Conservation (phyloP, 2,329 filamentous ascomycete genomes). For the Sporothrix pallida region DNA sequence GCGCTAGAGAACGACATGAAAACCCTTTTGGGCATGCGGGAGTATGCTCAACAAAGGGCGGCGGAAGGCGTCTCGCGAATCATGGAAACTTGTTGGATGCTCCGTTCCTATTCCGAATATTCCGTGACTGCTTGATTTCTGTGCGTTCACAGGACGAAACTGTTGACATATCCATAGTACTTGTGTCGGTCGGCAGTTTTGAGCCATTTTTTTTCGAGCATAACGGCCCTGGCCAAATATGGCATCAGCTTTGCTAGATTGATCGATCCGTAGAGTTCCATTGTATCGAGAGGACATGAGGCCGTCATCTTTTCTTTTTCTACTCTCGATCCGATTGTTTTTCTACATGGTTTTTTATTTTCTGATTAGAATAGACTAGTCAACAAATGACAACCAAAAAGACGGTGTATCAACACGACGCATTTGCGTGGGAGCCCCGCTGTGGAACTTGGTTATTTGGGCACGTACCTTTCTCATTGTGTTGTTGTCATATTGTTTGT, state of each 20-base stretch:
- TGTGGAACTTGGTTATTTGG: neutral
- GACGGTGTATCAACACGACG: slow-evolving; percentile 10
- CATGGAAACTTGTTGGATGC: neutral
- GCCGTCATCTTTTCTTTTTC: neutral
- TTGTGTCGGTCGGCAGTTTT: neutral
- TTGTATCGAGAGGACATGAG: neutral
- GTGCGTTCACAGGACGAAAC: too few species aligned
- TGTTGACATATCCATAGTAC: neutral
- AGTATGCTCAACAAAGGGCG: neutral
- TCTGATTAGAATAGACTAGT: neutral
- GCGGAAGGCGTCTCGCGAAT: neutral
- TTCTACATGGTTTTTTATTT: neutral
- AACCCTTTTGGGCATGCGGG: neutral
- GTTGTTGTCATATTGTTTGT: neutral
- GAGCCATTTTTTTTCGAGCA: slow-evolving; percentile 14
- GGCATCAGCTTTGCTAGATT: neutral
- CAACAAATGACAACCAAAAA: slow-evolving; percentile 1
- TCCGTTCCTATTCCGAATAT: neutral
- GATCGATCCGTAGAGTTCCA: too few species aligned
- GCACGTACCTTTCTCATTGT: neutral
- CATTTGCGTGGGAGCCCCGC: slow-evolving; percentile 7
- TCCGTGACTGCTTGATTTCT: neutral
- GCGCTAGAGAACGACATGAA: slow-evolving; percentile 8
- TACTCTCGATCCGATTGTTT: neutral
- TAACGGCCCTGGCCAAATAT: neutral